These are phyloP conservation scores for Hyaloscypha finlandica DNA, from an alignment of 495 filamentous ascomycete genomes.

Conservation along the genomic window DNA sequence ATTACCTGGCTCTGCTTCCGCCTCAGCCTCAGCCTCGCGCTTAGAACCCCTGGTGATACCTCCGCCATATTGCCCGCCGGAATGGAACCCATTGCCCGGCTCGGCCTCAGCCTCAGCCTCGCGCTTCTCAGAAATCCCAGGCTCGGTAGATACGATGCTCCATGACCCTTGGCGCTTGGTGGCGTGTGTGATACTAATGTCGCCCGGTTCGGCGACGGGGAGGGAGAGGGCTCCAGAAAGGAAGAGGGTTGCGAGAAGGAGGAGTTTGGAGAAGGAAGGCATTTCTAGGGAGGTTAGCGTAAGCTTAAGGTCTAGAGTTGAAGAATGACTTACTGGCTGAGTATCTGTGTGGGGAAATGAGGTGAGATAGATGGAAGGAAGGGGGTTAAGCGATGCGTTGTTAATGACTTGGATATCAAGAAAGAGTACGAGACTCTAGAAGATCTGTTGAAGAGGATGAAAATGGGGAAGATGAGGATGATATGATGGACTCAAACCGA, in stretches of 20 bases:
- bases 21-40: neutral
- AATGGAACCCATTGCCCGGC: no score
- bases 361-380: neutral
- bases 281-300: neutral
- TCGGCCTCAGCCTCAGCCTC: neutral
- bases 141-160: no score
- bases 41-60: neutral
- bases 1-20: neutral
- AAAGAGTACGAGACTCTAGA: neutral
- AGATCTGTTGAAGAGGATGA: neutral
- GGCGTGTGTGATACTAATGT: no score
- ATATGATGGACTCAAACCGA: neutral
- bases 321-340: constrained; percentile 5
- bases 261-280: neutral
- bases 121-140: no score
- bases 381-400: neutral
- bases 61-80: no score
- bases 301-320: neutral
- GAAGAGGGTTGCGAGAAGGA: neutral
- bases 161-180: no score
- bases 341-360: neutral
- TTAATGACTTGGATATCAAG: neutral
- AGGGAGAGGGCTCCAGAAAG: neutral
- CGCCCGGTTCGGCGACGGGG: neutral
- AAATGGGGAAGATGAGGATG: neutral